A percentile compares a stretch with the other conserved stretches of the same genome.
These are phyloP conservation scores for Daldinia caldariorum DNA, from an alignment of 495 filamentous ascomycete genomes.

Conservation along the genomic window DNA sequence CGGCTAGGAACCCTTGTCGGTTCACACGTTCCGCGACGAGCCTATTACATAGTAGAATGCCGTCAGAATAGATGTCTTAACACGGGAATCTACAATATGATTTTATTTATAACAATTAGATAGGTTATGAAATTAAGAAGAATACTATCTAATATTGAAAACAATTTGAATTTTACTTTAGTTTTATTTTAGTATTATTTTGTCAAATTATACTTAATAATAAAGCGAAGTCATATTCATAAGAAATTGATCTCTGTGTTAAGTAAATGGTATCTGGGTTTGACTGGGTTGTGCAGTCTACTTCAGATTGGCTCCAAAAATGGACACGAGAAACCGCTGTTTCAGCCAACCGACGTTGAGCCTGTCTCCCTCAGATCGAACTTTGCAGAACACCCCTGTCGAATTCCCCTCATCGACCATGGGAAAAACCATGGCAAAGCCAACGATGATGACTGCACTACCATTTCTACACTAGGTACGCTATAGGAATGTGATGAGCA, in stretches of 20 bases:
- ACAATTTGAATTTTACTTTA: too few relatives aligned
- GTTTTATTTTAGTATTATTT: too few relatives aligned
- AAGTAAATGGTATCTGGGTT: conserved; percentile 25
- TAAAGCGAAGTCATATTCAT: too few relatives aligned
- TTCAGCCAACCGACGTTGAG: conserved; percentile 57
- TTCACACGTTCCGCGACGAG: conserved; percentile 44
- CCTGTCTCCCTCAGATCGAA: conserved; percentile 37
- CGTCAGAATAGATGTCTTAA: too few relatives aligned
- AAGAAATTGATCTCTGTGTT: too few relatives aligned
- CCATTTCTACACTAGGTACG: conserved; percentile 10
- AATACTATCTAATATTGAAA: too few relatives aligned
- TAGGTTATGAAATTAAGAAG: too few relatives aligned
- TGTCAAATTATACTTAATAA: too few relatives aligned
- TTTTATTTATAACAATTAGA: too few relatives aligned
- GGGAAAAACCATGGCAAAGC: conserved; percentile 35
- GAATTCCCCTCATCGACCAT: conserved; percentile 30
- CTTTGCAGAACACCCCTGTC: conserved; percentile 39
- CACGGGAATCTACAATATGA: too few relatives aligned
- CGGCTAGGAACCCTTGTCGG: conserved; percentile 31
- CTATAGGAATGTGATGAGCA: conserved; percentile 33
- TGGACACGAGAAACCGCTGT: conserved; percentile 64
- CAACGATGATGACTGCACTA: conserved; percentile 31
- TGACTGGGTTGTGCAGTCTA: conserved; percentile 40
- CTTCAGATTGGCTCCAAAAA: conserved; percentile 54
- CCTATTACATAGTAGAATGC: too few relatives aligned